These are phyloP conservation scores for Solanum habrochaites DNA, from an alignment of 257 asterid species.

Conservation along the genomic window DNA sequence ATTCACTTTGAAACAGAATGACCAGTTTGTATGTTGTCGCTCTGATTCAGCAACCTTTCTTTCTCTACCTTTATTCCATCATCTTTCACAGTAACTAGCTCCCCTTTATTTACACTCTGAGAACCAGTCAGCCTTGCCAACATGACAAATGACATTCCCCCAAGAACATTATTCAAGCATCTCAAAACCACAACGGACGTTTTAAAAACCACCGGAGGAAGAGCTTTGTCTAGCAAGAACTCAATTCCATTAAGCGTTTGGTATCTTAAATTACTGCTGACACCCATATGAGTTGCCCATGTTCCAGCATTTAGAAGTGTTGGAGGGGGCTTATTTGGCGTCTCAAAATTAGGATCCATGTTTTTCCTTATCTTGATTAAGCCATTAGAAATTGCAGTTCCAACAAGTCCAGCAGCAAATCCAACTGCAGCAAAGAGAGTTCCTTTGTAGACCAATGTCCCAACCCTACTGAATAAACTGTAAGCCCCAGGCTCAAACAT, in stretches of 20 bases:
- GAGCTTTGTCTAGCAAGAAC: constrained; percentile 53
- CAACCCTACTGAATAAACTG: constrained; percentile 37
- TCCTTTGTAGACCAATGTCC: constrained; percentile 79
- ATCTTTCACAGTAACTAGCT: constrained; percentile 2
- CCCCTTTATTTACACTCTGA: constrained; percentile 37
- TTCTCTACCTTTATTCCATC: constrained; percentile 22
- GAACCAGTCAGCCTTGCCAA: constrained; percentile 88
- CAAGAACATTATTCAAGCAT: constrained; percentile 73
- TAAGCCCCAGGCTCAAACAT: constrained; percentile 84
- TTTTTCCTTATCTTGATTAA: constrained; percentile 60
- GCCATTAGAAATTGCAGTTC: constrained; percentile 84
- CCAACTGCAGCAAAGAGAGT: constrained; percentile 68
- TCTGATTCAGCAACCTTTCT: constrained; percentile 26
- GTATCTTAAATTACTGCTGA: constrained; percentile 76
- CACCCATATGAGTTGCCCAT: constrained; percentile 91
- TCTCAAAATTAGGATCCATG: constrained; percentile 77
- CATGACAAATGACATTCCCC: constrained; percentile 76
- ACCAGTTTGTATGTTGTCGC: constrained; percentile 8
- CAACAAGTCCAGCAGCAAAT: constrained; percentile 74
- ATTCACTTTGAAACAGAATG: constrained; percentile 25
- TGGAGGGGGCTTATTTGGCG: constrained; percentile 81
- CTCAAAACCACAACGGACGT: constrained; percentile 60
- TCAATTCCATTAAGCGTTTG: constrained; percentile 76
- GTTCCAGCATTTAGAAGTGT: constrained; percentile 60
- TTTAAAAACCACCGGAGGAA: constrained; percentile 55